Base-by-base conservation (phyloP, 306 rosid genomes). In the Pyrus communis region DNA sequence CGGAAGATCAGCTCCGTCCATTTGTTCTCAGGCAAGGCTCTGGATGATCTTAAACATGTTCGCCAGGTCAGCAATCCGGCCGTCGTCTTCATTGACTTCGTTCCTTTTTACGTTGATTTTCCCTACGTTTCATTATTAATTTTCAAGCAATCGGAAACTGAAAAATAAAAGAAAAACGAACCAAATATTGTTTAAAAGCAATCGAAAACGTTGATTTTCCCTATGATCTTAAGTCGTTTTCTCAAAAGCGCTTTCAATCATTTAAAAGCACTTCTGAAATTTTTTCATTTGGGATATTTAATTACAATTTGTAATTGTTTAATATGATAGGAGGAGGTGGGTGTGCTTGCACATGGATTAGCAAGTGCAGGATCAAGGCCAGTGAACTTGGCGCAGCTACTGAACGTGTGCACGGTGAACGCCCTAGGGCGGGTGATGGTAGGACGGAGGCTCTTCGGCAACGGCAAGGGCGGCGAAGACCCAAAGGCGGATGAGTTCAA, bases 1-100 rank as follows among this genome's bases (percentile, higher is more conserved):
- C 83, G 97, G 70, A 94, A 94, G 83, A 84, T 94, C 28, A 86
- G 91, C 70, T 78, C 94, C 6, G 86, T 94, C 64, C 98, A 94
- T 33, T 83, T 94, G 6, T 94, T 94, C 81, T 94, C 98, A 27
- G 85, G 82, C 82, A 94, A 89, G 77, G 96, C 96, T 27, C 46
- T 94, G 70, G 96, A 91, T 21, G 96, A 87, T 27, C 88, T 82
- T 55, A 84, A 83, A 74, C 81, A 87, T 22, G 73, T 94, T 42
- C 91, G 97, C 11, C 86, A 89, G 98, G 98, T 90, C 61, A 10
- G 76, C 45, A 30, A 30, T 27, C 15, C 18, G 15, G 38, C 17
- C 38, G 30, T 61, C 67, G 21, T 27, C 21, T 23, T 64, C 67
- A 62, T 12, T 62, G 67, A 14, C 40, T 62, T 62, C 9, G 21